phyloP scores from a whole-genome alignment of 805 yeast genomes.

The Kazachstania africana region DNA sequence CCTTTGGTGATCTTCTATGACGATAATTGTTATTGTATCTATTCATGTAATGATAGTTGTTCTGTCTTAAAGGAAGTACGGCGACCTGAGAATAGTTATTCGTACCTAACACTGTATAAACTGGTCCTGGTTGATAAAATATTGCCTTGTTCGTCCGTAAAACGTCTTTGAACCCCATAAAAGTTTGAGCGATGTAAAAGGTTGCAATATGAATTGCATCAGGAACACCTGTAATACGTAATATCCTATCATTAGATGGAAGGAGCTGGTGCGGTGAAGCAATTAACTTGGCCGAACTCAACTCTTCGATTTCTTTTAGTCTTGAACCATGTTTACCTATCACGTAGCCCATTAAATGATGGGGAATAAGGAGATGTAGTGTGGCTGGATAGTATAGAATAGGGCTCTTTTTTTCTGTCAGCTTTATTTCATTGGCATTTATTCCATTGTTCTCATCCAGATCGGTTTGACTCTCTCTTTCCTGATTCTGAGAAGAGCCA shows the following conservation, averaged over 20 bases:
- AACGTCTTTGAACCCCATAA: slow-evolving; percentile 40
- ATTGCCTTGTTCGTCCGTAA: slow-evolving; percentile 37
- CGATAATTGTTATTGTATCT: slow-evolving; percentile 10
- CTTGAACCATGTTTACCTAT: slow-evolving; percentile 69
- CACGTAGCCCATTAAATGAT: slow-evolving; percentile 66
- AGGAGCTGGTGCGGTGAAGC: slow-evolving; percentile 68
- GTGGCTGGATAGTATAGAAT: slow-evolving; percentile 37
- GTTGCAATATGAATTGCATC: slow-evolving; percentile 81
- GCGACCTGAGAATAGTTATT: neutral
- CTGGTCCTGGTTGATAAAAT: slow-evolving; percentile 23
- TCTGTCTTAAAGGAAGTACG: slow-evolving; percentile 13
- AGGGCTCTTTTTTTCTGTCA: no score
- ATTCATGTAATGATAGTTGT: slow-evolving; percentile 17
- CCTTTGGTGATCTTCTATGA: slow-evolving; percentile 9
- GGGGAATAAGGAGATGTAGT: slow-evolving; percentile 59
- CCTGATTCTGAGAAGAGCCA: slow-evolving; percentile 29
- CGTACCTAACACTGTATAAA: slow-evolving; percentile 18
- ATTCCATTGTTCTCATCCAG: neutral
- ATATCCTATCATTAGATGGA: slow-evolving; percentile 63
- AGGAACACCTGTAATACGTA: slow-evolving; percentile 65
- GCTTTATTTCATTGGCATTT: no score
- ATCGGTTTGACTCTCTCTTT: neutral
- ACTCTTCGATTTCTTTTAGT: slow-evolving; percentile 71
- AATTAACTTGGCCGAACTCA: slow-evolving; percentile 62
- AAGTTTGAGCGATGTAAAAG: slow-evolving; percentile 59